Base-by-base conservation (phyloP, 176 grass and related monocot species). In the Triticum dicoccoides region DNA sequence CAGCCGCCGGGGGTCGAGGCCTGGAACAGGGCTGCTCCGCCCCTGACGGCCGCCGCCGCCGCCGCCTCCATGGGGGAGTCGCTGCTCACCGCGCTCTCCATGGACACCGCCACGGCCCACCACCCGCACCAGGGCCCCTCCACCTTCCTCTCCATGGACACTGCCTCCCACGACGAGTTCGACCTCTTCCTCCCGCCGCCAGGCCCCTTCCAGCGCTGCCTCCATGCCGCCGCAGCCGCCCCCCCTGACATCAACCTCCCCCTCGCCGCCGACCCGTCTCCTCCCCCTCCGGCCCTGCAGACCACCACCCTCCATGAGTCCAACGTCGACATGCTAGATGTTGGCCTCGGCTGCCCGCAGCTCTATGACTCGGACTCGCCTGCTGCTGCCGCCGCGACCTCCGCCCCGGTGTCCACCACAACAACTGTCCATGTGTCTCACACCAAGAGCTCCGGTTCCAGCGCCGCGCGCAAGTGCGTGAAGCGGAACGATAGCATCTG, bases 81-180 rank as follows among this genome's bases (percentile, higher is more conserved):
- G 86, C 90, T 99, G 45, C 92, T 99, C 80, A 96, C 94, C 54
- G 85, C 97, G 56, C 86, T 99, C 87, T 99, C 97, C 82, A 99
- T 99, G 89, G 97, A 99, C 79, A 99, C 93, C 1, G 69, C 89
- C 32, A 83, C 84, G 79, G 74, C 80, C 77, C 93, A 95, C 90
- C 93, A 93, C 85, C 95, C 81, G 11, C 92, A 91, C 86, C 91
- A 90, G 87, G 92, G 92, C 20, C 94, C 92, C 59, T 96, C 90
- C 87, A 99, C 94, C 70, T 85, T 93, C 80, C 97, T 99, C 82
- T 96, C 97, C 92, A 99, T 99, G 97, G 97, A 99, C 85, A 93
- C 97, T 62, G 61, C 87, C 80, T 86, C 94, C 83, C 91, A 86
- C 70, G 86, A 95, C 82, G 83, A 90, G 18, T 83, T 95, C 73